Percentiles rank a stretch among this genome's conserved stretches.
Conservation (phyloP, 2,329 filamentous ascomycete species). For the Akanthomyces lecanii region DNA sequence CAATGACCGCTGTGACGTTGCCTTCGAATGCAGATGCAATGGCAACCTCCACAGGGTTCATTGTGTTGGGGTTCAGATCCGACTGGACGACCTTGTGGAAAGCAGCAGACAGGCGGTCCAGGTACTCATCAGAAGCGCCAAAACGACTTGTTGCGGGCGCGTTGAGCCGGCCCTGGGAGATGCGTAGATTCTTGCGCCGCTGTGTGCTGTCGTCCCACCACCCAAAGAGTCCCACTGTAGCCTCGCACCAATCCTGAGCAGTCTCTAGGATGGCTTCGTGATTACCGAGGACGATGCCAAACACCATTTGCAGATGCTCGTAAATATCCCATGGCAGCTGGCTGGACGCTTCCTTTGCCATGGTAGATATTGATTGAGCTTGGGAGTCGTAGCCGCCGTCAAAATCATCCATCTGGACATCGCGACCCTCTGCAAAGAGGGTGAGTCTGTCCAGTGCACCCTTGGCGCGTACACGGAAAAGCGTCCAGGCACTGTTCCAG, state of each 20-base stretch:
- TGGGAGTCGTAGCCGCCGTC: slow-evolving; percentile 32
- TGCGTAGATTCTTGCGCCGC: slow-evolving; percentile 37
- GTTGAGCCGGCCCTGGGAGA: slow-evolving; percentile 36
- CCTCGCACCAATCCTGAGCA: slow-evolving; percentile 89
- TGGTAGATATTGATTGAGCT: slow-evolving; percentile 54
- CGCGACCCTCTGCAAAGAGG: slow-evolving; percentile 72
- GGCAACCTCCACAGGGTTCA: slow-evolving; percentile 73
- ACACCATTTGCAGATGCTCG: slow-evolving; percentile 75
- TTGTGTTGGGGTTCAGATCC: slow-evolving; percentile 72
- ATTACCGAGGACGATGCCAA: slow-evolving; percentile 74
- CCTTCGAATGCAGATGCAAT: slow-evolving; percentile 80
- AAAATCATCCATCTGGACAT: slow-evolving; percentile 38
- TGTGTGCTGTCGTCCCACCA: slow-evolving; percentile 86
- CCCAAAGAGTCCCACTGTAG: slow-evolving; percentile 72
- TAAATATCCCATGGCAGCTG: slow-evolving; percentile 88
- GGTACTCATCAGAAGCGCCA: slow-evolving; percentile 62
- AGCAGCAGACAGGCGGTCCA: slow-evolving; percentile 65
- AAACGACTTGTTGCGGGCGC: slow-evolving; percentile 39
- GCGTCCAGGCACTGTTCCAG: slow-evolving; percentile 72
- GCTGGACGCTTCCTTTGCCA: slow-evolving; percentile 75
- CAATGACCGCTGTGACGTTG: slow-evolving; percentile 71
- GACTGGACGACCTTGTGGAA: slow-evolving; percentile 66
- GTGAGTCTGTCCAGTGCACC: slow-evolving; percentile 67
- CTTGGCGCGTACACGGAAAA: slow-evolving; percentile 73
- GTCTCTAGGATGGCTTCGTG: slow-evolving; percentile 69